Conservation (phyloP, 2,329 filamentous ascomycete genomes). For the Fusarium coffeatum region DNA sequence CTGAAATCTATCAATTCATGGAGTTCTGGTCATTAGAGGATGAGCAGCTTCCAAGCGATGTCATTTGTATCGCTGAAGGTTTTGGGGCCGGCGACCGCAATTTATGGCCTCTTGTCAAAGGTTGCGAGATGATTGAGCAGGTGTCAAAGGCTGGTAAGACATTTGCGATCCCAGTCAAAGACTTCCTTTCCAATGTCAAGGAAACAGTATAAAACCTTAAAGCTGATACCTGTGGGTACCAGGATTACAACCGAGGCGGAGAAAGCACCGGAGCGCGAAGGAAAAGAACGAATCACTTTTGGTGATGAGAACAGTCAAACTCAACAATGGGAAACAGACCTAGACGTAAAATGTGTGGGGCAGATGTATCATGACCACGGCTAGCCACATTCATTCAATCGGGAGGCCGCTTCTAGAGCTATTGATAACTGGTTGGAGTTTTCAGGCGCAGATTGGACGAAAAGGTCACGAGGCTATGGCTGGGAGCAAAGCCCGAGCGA, state of each 20-base stretch:
- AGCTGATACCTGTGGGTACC: neutral
- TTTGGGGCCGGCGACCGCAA: neutral
- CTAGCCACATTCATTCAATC: neutral
- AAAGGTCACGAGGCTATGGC: too few species aligned
- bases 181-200: neutral
- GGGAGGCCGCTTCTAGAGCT: neutral
- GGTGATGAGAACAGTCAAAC: neutral
- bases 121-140: neutral
- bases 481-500: neutral
- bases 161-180: neutral
- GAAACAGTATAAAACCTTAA: neutral
- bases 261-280: accelerated
- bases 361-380: neutral
- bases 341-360: constrained; percentile 3
- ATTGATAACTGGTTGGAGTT: neutral
- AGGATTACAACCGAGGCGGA: neutral
- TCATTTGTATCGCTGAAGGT: neutral
- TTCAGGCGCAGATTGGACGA: accelerated
- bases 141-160: accelerated
- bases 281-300: neutral
- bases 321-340: neutral
- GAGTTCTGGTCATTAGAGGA: neutral
- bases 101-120: neutral
- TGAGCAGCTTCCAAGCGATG: neutral
- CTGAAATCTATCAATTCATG: accelerated